Base-by-base conservation (phyloP, 2,329 filamentous ascomycete species). In the Aspergillus sp. region DNA sequence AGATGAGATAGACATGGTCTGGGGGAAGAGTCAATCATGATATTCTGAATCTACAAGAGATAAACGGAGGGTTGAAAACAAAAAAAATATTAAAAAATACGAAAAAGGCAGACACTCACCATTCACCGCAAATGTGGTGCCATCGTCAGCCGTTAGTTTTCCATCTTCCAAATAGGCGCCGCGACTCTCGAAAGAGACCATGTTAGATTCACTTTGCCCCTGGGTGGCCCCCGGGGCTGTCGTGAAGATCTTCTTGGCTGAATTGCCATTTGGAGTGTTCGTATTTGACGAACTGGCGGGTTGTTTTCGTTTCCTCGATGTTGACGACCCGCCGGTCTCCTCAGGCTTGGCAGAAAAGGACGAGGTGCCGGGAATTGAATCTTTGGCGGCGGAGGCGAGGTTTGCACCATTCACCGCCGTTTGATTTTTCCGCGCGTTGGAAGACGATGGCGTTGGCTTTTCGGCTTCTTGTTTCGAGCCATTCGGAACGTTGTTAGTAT, bases 1-100 rank as follows among this genome's bases (percentile, higher is more conserved):
- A 98, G 64, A 99, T 90, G 63, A 98, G 86, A 81, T 98, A 99
- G 67, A 96, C 91, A 80, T 98, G 87, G 77, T 91, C 88, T 62
- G 55, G 18, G 2, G 22, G 20, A 26, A 31, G 47, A 60, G 52
- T 63, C 54, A 56, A 54, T 32, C 14, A 24, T 47, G 31, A 32
- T 45, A 7, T 2, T n/a, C 22, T 56, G 6, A 14, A 31, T 47
- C 22, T 14, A 6, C 5, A 10, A 12, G 7, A 47, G 10, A 20
- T 10, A 16, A 14, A 47, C 32, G 58, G 58, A 69, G 64, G 69
- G 65, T 59, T 36, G 55, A 36, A 14, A 36, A 42, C 18, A 58
- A 53, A 60, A 53, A 53, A 56, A 53, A 22, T 3, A 22, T 22
- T 22, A 22, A 3, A 36, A 56, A 55, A 55, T 52, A 29, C 10